A percentile compares a stretch with the other conserved stretches of the same genome.
These are phyloP conservation scores for Nasturtium officinale DNA, from an alignment of 345 rosid species.

Conservation along the genomic window DNA sequence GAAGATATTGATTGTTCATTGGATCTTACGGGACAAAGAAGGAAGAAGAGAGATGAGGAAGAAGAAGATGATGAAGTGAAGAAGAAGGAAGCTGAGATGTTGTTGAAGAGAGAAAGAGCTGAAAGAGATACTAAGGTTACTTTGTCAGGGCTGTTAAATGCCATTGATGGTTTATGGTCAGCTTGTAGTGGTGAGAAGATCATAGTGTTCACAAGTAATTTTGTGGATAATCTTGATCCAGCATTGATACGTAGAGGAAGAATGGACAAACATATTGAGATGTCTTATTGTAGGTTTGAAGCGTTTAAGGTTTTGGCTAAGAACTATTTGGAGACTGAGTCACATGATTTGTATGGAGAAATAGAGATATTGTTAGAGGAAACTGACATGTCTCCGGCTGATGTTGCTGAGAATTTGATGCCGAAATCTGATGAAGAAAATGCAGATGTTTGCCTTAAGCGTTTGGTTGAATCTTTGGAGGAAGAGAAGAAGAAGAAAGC, in stretches of 20 bases:
- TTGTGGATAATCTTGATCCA: conserved; percentile 53
- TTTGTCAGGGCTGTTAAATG: conserved; percentile 55
- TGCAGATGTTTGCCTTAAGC: conserved; percentile 42
- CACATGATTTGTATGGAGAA: conserved; percentile 36
- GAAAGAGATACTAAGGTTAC: too few relatives aligned
- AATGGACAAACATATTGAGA: conserved; percentile 56
- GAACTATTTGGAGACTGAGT: conserved; percentile 46
- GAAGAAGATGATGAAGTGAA: too few relatives aligned
- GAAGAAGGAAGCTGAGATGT: too few relatives aligned
- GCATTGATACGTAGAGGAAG: conserved; percentile 57
- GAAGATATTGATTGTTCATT: too few relatives aligned
- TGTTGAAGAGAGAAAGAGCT: too few relatives aligned
- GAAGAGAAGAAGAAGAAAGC: too few relatives aligned
- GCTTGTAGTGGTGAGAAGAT: conserved; percentile 54
- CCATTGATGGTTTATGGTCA: conserved; percentile 60
- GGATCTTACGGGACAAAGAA: too few relatives aligned
- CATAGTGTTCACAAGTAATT: conserved; percentile 52
- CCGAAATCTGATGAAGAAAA: conserved; percentile 42
- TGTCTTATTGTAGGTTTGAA: conserved; percentile 51
- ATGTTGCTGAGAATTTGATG: conserved; percentile 58
- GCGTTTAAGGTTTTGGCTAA: conserved; percentile 54
- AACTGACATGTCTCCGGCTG: conserved; percentile 48
- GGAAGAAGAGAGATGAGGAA: too few relatives aligned
- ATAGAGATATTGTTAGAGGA: conserved; percentile 36
- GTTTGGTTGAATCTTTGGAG: conserved; percentile 41